A percentile compares a stretch with the other conserved stretches of the same genome.
Evolutionary conservation across 805 yeast genomes (phyloP).

Genomic region (Candida endomychidarum): DNA sequence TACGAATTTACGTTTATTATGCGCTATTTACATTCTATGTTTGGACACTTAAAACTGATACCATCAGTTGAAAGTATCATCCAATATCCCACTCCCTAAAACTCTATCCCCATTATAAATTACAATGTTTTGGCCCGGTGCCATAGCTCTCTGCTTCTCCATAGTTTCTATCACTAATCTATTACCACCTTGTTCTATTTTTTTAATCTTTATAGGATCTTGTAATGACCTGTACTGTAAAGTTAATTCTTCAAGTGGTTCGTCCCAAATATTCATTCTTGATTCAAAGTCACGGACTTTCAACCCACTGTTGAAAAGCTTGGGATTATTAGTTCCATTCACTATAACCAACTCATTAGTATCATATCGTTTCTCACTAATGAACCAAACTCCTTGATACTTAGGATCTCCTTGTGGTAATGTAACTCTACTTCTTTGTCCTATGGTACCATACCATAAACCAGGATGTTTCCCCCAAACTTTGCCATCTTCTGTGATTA

Average conservation of each 20-base stretch:
- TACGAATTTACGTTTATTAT: conserved; percentile 2
- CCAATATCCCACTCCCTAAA: conserved; percentile 51
- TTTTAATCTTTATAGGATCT: conserved; percentile 42
- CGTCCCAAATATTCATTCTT: conserved; percentile 27
- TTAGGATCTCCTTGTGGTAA: conserved; percentile 88
- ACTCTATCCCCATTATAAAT: conserved; percentile 66
- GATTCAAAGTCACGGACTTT: conserved; percentile 50
- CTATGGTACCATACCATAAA: conserved; percentile 92
- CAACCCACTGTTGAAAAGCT: conserved; percentile 44
- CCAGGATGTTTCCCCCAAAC: conserved; percentile 85
- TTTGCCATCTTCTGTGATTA: conserved; percentile 71
- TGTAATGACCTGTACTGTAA: conserved; percentile 79
- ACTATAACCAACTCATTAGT: conserved; percentile 80
- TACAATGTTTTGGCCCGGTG: conserved; percentile 86
- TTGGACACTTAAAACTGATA: background rate
- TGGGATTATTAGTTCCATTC: conserved; percentile 59
- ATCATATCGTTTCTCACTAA: conserved; percentile 63
- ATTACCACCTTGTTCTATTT: conserved; percentile 17
- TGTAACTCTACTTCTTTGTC: conserved; percentile 76
- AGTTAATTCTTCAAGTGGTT: conserved; percentile 10
- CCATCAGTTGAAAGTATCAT: conserved; percentile 11
- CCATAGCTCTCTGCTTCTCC: conserved; percentile 65
- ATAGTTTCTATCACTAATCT: conserved; percentile 38
- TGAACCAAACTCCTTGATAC: conserved; percentile 82
- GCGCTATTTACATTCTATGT: background rate